Evolutionary conservation across 352 stramenopile species (phyloP), one percentile per base, ranked within the genome.

Genomic region (Phytophthora chlamydospora): DNA sequence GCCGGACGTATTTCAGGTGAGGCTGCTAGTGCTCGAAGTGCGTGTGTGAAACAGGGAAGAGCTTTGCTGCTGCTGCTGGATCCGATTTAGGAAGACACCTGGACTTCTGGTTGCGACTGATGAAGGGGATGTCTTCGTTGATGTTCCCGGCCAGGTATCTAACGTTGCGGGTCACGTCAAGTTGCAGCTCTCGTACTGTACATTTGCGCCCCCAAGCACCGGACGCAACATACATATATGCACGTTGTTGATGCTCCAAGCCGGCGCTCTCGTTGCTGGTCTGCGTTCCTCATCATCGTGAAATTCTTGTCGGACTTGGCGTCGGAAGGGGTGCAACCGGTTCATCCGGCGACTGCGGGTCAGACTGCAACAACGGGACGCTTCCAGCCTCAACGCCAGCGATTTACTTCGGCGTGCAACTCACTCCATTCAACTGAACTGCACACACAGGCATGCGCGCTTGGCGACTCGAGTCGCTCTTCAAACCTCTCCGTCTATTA

Each of bases 381-480:
- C 33, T 45, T 55, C 47, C 47, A 44, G 47, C 47, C 34, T 33
- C 42, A 60, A 52, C 31, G 14, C 19, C 34, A 32, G 19, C 27
- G 47, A 55, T 55, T 55, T 55, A 13, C 47, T 35, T 49, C n/a
- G n/a, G n/a, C n/a, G n/a, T n/a, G n/a, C n/a, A n/a, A n/a, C n/a
- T n/a, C n/a, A n/a, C 13, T 51, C 31, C 17, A 51, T 46, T 58
- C 36, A 65, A 32, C 53, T 48, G 42, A 11, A 62, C 53, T 62
- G 53, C 24, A 45, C 32, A 14, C 34, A 36, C 14, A n/a, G 0
- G 40, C 24, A 46, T n/a, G n/a, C n/a, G 27, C 29, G 33, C 42
- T 19, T 24, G 4, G 42, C 12, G 42, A 21, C 46, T 43, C 17
- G 17, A 34, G 11, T 40, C 11, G 24, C 14, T 27, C 14, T 12